These are phyloP conservation scores for Magnaporthiopsis rhizophila DNA, from an alignment of 2,329 filamentous ascomycete species.

Conservation along the genomic window DNA sequence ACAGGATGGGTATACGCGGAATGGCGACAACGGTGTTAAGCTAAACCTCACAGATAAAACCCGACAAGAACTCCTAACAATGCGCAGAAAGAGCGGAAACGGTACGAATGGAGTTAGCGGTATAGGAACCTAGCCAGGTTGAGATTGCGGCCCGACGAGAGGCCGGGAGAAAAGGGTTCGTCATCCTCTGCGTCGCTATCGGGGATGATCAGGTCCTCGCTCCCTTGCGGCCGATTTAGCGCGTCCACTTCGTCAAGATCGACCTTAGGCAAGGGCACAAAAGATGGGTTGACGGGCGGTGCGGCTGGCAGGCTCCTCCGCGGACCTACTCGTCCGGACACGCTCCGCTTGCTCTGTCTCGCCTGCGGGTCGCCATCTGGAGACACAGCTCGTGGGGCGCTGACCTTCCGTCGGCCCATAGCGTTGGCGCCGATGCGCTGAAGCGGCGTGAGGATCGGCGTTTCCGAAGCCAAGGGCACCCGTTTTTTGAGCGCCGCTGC, in stretches of 20 bases:
- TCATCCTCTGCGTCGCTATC: slow-evolving; percentile 40
- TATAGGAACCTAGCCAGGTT: slow-evolving; percentile 42
- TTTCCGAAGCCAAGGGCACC: slow-evolving; percentile 12
- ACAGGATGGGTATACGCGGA: neutral
- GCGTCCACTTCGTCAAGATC: slow-evolving; percentile 45
- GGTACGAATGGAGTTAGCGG: slow-evolving; percentile 12
- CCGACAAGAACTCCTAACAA: neutral
- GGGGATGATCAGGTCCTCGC: slow-evolving; percentile 48
- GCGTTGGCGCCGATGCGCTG: slow-evolving; percentile 45
- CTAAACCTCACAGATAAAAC: neutral
- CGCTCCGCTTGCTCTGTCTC: slow-evolving; percentile 13
- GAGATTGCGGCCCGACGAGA: slow-evolving; percentile 18
- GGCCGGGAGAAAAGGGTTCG: slow-evolving; percentile 22
- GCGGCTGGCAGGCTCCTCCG: slow-evolving; percentile 8
- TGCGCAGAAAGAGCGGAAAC: neutral
- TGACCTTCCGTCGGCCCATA: slow-evolving; percentile 21
- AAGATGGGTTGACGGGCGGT: slow-evolving; percentile 40
- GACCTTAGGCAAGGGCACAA: slow-evolving; percentile 46
- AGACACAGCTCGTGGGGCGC: slow-evolving; percentile 16
- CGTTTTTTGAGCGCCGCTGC: slow-evolving; percentile 1
- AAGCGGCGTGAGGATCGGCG: slow-evolving; percentile 35
- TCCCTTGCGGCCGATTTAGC: slow-evolving; percentile 39
- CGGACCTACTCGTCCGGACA: neutral
- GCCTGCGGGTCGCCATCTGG: slow-evolving; percentile 11
- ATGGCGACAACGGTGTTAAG: neutral